Evolutionary conservation across 2,329 filamentous ascomycete species (phyloP).

Genomic region (Sporothrix brunneoviolacea): DNA sequence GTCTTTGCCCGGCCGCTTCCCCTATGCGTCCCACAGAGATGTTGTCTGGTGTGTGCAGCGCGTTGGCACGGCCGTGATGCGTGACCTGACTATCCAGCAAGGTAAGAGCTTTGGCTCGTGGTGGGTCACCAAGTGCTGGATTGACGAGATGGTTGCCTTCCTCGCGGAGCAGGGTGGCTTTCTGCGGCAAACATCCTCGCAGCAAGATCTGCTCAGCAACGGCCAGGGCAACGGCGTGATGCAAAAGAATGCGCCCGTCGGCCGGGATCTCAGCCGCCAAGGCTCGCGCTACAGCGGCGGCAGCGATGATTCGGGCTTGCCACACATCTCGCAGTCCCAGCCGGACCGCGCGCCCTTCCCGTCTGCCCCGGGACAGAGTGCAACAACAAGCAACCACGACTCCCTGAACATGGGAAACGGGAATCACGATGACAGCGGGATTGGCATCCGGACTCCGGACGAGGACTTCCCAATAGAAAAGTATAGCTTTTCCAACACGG

Average conservation of each 20-base stretch:
- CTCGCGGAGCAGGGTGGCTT: slow-evolving; percentile 87
- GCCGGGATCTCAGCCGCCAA: slow-evolving; percentile 30
- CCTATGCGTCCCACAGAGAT: slow-evolving; percentile 64
- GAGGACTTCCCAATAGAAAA: slow-evolving; percentile 58
- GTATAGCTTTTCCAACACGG: slow-evolving; percentile 33
- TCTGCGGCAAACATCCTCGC: slow-evolving; percentile 51
- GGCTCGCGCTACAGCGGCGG: slow-evolving; percentile 38
- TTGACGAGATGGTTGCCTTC: slow-evolving; percentile 91
- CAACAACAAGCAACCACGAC: slow-evolving; percentile 34
- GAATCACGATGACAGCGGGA: slow-evolving; percentile 65
- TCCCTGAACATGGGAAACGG: slow-evolving; percentile 37
- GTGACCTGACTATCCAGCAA: slow-evolving; percentile 72
- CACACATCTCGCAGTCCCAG: slow-evolving; percentile 41
- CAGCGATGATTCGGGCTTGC: slow-evolving; percentile 40
- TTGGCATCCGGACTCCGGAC: slow-evolving; percentile 62
- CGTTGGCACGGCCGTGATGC: slow-evolving; percentile 68
- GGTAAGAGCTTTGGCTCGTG: slow-evolving; percentile 80
- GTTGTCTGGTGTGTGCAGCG: slow-evolving; percentile 71
- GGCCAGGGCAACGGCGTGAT: slow-evolving; percentile 18
- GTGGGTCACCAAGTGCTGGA: slow-evolving; percentile 94
- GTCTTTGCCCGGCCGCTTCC: slow-evolving; percentile 63
- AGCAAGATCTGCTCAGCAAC: slow-evolving; percentile 16
- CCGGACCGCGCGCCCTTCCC: slow-evolving; percentile 46
- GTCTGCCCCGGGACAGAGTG: slow-evolving; percentile 28
- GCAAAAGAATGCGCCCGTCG: slow-evolving; percentile 13